Conservation (phyloP, 371 early-diverging fungal genomes). For the Fennellomyces sp. region DNA sequence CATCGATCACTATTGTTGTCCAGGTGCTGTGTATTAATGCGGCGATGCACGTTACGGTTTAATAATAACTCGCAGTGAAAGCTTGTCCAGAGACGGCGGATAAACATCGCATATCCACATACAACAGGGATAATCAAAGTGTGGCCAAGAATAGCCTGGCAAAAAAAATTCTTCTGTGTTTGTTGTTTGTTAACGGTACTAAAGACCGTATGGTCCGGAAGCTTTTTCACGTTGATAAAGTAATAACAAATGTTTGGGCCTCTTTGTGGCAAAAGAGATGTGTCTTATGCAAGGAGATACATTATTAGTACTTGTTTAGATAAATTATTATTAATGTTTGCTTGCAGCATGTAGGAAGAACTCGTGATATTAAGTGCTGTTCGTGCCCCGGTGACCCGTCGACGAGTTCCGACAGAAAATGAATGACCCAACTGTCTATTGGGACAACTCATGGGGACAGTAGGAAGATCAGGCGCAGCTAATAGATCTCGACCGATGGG, state of each 20-base stretch:
- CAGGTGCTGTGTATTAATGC: no score
- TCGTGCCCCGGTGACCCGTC: slow-evolving; percentile 1
- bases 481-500: background rate
- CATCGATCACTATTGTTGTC: no score
- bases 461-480: slow-evolving; percentile 22
- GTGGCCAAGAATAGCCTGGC: background rate
- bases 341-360: slow-evolving; percentile 1
- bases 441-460: slow-evolving; percentile 11
- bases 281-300: background rate
- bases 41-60: no score
- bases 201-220: no score
- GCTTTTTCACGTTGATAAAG: no score
- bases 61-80: no score
- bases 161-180: background rate
- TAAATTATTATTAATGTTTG: slow-evolving; percentile 18
- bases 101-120: no score
- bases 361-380: slow-evolving; percentile 4
- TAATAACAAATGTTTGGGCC: no score
- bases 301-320: slow-evolving; percentile 12
- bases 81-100: no score
- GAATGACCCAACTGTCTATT: background rate
- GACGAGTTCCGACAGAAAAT: background rate
- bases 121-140: background rate
- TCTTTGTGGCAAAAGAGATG: background rate
- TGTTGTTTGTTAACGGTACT: background rate